Conservation (phyloP, 2,329 filamentous ascomycete genomes). For the Pleoardoris graminearum region DNA sequence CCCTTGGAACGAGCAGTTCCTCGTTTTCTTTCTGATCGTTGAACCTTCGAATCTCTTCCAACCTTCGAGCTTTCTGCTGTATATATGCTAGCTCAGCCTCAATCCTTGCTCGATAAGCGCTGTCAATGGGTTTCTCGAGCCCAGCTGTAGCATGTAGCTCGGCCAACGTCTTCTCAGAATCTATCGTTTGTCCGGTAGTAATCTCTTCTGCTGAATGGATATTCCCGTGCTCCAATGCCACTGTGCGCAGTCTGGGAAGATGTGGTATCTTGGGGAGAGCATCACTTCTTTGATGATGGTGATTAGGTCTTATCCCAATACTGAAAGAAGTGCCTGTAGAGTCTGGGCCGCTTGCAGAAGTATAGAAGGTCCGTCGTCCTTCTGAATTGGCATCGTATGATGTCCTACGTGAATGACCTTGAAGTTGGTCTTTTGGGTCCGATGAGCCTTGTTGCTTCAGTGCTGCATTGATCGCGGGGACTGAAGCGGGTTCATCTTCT, state of each 20-base stretch:
- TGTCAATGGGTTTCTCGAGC: constrained; percentile 18
- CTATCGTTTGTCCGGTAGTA: constrained; percentile 11
- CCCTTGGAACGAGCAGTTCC: constrained; percentile 5
- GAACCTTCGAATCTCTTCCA: constrained; percentile 22
- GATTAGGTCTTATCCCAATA: constrained; percentile 14
- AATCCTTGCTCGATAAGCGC: constrained; percentile 21
- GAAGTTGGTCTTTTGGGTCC: neutral
- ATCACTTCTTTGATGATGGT: constrained; percentile 15
- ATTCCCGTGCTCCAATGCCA: neutral
- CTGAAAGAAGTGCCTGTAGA: constrained; percentile 29
- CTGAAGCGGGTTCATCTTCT: constrained; percentile 31
- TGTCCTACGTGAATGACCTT: constrained; percentile 22
- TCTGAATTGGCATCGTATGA: constrained; percentile 30
- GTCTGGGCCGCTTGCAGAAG: constrained; percentile 24
- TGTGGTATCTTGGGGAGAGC: constrained; percentile 9
- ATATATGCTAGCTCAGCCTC: constrained; percentile 24
- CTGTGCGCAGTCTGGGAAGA: neutral
- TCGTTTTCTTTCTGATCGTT: constrained; percentile 11
- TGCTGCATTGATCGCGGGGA: constrained; percentile 30
- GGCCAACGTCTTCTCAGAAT: constrained; percentile 25
- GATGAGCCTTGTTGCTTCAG: constrained; percentile 20
- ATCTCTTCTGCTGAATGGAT: constrained; percentile 3
- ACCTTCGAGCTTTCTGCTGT: constrained; percentile 21
- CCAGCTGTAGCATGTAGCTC: constrained; percentile 18
- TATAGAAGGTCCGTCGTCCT: constrained; percentile 27